Evolutionary conservation across 148 eudicot species (phyloP).

Genomic region (Heliamphora exappendiculata): DNA sequence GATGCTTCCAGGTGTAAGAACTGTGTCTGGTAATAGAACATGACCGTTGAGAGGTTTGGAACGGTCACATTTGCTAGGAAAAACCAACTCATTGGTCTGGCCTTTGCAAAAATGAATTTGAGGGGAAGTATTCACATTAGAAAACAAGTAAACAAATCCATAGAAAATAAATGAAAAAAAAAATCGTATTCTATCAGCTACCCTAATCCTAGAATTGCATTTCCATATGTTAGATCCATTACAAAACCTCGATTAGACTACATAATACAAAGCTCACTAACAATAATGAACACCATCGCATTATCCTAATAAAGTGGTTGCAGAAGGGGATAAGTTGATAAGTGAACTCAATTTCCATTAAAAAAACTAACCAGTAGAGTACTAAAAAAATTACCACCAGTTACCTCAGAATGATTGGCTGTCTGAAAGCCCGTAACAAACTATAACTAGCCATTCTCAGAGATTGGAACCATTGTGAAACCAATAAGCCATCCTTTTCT

Average conservation of each 20-base stretch:
- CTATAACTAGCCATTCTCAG: constrained; percentile 58
- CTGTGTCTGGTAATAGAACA: constrained; percentile 94
- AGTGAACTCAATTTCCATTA: not conserved
- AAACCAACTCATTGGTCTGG: constrained; percentile 98
- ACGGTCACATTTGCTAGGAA: constrained; percentile 75
- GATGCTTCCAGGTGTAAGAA: constrained; percentile 73
- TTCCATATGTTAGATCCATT: not conserved
- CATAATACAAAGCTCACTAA: not conserved
- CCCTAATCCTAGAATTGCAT: not conserved
- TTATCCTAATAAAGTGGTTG: not conserved
- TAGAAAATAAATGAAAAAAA: not conserved
- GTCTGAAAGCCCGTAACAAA: constrained; percentile 67
- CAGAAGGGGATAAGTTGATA: not conserved
- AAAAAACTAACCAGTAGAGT: not conserved
- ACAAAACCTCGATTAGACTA: not conserved
- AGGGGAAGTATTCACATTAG: constrained; percentile 19
- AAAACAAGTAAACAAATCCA: constrained; percentile 2
- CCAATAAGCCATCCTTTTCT: constrained; percentile 35
- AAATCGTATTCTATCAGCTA: not conserved
- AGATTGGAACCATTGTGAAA: constrained; percentile 45
- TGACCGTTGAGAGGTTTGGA: constrained; percentile 85
- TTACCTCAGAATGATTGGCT: constrained; percentile 87
- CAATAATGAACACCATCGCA: not conserved
- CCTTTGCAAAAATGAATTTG: constrained; percentile 29
- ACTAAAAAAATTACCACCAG: not conserved